Evolutionary conservation across 352 stramenopile species (phyloP), one percentile per base, ranked within the genome.

Genomic region (Globisporangium cederbergense): DNA sequence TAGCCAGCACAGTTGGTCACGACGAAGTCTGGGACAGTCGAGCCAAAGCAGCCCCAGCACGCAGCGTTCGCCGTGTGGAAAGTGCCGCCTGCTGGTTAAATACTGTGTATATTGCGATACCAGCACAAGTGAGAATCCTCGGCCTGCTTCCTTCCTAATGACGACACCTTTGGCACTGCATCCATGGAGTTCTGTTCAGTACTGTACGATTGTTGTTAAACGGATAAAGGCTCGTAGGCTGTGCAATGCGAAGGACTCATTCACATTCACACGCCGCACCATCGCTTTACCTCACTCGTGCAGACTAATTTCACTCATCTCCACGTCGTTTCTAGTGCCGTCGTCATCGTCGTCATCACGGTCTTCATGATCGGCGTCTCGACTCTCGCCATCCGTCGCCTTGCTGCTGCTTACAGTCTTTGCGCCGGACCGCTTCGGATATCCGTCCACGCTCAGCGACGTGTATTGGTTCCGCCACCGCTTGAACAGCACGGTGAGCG

Each of bases 401-500:
- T 38, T 60, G 30, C 43, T 67, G 20, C 75, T 53, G 70, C 43
- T 56, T 2, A 36, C 32, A 36, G 32, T 36, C 50, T 62, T 77
- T 42, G 1, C 66, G 1, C 32, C 49, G 68, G 68, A 32, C 57
- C 50, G 9, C 51, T 62, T 58, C 34, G 55, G 18, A 38, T 38
- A 56, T 18, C 43, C 46, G 16, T 70, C 59, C n/a, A 47, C 58
- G 36, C 73, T 74, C n/a, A 88, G 67, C 14, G 76, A 80, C 28
- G 71, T 78, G 50, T 88, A 88, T 60, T 88, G 69, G 64, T 85
- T 86, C 22, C 77, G 74, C 78, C 76, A 85, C 20, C 77, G 65
- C 58, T 86, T 88, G 55, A 75, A 68, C 42, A 79, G 45, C 1
- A 66, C 47, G 3, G 79, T 65, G 16, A 84, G 67, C 56, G 84